Evolutionary conservation across 768 basidiomycete genomes (phyloP), one percentile per base, ranked within the genome.

Genomic region (Boletellus ananiceps): DNA sequence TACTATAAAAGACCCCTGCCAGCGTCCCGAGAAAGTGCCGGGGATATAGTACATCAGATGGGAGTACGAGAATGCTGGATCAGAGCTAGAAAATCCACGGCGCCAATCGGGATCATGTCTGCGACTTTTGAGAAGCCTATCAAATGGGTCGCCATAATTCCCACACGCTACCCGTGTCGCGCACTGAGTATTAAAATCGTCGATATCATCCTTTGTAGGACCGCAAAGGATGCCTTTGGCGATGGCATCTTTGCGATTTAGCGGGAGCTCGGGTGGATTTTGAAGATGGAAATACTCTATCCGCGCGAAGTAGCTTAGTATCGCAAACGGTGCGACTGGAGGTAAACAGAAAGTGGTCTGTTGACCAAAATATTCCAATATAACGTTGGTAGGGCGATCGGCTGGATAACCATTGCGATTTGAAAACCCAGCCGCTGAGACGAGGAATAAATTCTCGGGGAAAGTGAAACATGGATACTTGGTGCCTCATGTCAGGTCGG

Each of bases 1-100:
- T 53, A 80, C 79, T 12, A 79, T 70, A 35, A 66, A 71, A 8
- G 77, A 74, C 2, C 78, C 79, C 46, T 72, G 69, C 78, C 77
- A 82, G 33, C 60, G 64, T 16, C 79, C 80, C 3, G 71, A 70
- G 23, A 80, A 64, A 1, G 68, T 65, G 11, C 74, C 78, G 19
- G 74, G 66, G 44, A 65, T 63, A 55, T 82, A 79, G 16, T 65
- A 55, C 8, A 56, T 35, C 16, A 47, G 41, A 12, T 40, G 31
- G 6, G 57, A 49, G 21, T 29, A 40, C n/a, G 36, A 37, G 11
- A 21, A 25, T 39, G 44, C 19, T 16, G 35, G 27, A 35, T 45
- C 47, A 19, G 49, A 35, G 32, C 43, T 21, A 19, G 49, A 34
- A 16, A 65, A 34, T 15, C 55, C 64, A 44, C 66, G 68, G 33